A percentile compares a stretch with the other conserved stretches of the same genome.
phyloP scores from a whole-genome alignment of 495 filamentous ascomycete genomes.

The Parmelia sp. region DNA sequence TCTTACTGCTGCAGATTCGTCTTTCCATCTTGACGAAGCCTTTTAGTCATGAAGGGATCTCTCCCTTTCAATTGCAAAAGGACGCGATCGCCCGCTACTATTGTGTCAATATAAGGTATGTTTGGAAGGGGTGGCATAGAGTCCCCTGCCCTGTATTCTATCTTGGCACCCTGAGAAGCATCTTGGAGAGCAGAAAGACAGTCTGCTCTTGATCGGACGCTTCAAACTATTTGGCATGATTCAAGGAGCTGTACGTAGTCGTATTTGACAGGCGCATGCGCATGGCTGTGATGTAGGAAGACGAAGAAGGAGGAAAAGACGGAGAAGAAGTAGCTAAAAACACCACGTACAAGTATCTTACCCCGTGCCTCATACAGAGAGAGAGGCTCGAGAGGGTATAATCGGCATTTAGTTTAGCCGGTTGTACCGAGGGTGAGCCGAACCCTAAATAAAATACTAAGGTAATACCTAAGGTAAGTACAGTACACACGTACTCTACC shows the following conservation, averaged over 20 bases:
- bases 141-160: slow-evolving; percentile 8
- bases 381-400: too few species aligned
- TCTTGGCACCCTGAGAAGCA: background rate
- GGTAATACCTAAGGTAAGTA: too few species aligned
- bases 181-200: background rate
- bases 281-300: too few species aligned
- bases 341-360: too few species aligned
- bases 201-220: background rate
- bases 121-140: background rate
- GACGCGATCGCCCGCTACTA: slow-evolving; percentile 53
- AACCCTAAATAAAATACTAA: too few species aligned
- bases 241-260: background rate
- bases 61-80: slow-evolving; percentile 45
- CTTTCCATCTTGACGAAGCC: slow-evolving; percentile 41
- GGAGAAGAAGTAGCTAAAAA: too few species aligned
- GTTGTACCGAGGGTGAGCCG: background rate
- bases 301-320: too few species aligned
- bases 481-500: too few species aligned
- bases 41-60: slow-evolving; percentile 43
- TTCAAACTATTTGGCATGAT: background rate
- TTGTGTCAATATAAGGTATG: background rate
- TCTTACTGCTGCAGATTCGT: slow-evolving; percentile 37
- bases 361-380: too few species aligned
- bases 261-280: too few species aligned
- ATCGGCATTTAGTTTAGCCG: too few species aligned